phyloP scores from a whole-genome alignment of 768 basidiomycete species.

The Botryobasidium botryosum region DNA sequence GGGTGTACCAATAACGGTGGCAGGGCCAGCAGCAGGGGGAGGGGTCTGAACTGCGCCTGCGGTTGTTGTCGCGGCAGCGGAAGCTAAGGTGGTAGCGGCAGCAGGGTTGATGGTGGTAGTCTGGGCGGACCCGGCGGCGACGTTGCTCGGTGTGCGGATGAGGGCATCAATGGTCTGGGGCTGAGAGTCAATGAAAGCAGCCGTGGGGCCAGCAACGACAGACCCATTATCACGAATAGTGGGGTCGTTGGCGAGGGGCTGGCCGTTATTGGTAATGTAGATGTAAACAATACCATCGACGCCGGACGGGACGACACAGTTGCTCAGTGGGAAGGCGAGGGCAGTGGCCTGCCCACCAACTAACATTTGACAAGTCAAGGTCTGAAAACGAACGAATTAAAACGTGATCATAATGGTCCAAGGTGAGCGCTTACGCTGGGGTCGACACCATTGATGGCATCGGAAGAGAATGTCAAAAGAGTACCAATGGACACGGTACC shows the following conservation, averaged over 20 bases:
- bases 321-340: constrained; percentile 37
- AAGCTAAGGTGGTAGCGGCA: no score
- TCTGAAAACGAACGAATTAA: constrained; percentile 20
- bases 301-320: constrained; percentile 46
- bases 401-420: neutral
- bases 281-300: constrained; percentile 62
- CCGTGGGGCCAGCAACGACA: constrained; percentile 53
- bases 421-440: constrained; percentile 9
- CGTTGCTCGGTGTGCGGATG: no score
- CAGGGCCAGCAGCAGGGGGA: no score
- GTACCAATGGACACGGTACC: constrained; percentile 41
- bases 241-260: constrained; percentile 24
- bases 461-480: constrained; percentile 40
- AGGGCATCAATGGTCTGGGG: constrained; percentile 5
- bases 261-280: constrained; percentile 44
- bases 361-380: constrained; percentile 60
- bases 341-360: constrained; percentile 40
- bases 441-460: constrained; percentile 24
- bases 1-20: no score
- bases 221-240: constrained; percentile 16
- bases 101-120: no score
- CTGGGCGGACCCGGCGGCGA: no score
- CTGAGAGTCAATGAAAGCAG: constrained; percentile 43
- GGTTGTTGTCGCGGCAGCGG: no score
- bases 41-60: no score